Evolutionary conservation across 495 filamentous ascomycete genomes (phyloP), one percentile per base, ranked within the genome.

Genomic region (Penicillium pancosmium): DNA sequence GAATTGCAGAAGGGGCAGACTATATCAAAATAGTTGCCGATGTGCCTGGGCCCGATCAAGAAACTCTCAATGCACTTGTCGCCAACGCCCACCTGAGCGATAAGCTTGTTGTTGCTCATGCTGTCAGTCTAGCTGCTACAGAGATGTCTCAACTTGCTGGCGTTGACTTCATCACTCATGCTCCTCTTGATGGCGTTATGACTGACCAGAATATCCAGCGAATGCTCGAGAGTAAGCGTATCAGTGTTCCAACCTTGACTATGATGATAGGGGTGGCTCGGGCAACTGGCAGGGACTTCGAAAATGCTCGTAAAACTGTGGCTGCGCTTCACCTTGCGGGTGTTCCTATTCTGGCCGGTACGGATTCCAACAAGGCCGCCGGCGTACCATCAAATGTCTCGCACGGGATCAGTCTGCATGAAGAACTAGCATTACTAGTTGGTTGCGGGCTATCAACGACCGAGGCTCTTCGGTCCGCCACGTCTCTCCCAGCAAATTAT

Each of bases 381-480:
- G 49, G 49, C 12, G 48, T 51, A 18, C 49, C 48, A 18, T 21
- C 31, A 8, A 31, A 52, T 16, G 56, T 58, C 6, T 3, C 23
- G 0, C 49, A 58, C 38, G 56, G 56, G 13, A 27, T 34, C 31
- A 46, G 47, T 34, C 38, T 58, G 21, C 48, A 58, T 13, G 25
- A 51, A 15, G 56, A 57, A 31, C 25, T 58, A 15, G 56, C 52
- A 38, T 18, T 58, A 5, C 49, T 58, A 18, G 49, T 52, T 12
- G 40, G 33, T 6, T 31, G 36, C 35, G 56, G 56, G 7, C 18
- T 58, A 12, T 52, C 56, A 46, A 52, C 48, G 10, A 12, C 38
- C 15, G 72, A 77, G 33, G 67, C 61, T 4, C 47, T 72, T 10
- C 38, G 59, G 13, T 66, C 69, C 15, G 68, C 68, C 46, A 77